phyloP scores from a whole-genome alignment of 2,329 filamentous ascomycete genomes.

The Emydomyces testavorans region DNA sequence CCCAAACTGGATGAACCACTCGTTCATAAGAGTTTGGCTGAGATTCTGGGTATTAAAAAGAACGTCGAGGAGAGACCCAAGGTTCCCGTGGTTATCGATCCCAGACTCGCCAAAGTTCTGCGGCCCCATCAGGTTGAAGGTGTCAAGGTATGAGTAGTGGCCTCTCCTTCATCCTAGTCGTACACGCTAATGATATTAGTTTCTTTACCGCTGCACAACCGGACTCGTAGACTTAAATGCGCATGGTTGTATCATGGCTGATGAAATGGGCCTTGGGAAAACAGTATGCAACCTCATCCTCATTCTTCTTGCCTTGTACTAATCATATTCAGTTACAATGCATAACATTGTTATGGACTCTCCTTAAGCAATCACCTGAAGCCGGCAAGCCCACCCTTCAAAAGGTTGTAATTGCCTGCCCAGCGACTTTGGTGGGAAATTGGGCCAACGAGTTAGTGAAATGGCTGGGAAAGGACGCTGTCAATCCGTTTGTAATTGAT shows the following conservation, averaged over 20 bases:
- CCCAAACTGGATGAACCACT: conserved; percentile 60
- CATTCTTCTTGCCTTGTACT: conserved; percentile 5
- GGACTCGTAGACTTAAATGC: conserved; percentile 91
- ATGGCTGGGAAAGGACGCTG: conserved; percentile 86
- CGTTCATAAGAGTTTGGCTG: conserved; percentile 86
- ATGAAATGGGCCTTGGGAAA: conserved; percentile 97
- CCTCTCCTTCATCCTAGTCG: background rate
- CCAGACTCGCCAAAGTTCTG: conserved; percentile 73
- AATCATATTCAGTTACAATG: conserved; percentile 57
- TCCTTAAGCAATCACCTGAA: conserved; percentile 88
- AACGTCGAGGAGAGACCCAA: conserved; percentile 70
- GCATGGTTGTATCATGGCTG: conserved; percentile 97
- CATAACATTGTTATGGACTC: conserved; percentile 91
- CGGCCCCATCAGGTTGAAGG: conserved; percentile 96
- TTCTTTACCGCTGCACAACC: conserved; percentile 88
- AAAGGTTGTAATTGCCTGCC: conserved; percentile 93
- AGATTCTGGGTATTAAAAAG: conserved; percentile 91
- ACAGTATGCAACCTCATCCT: conserved; percentile 40
- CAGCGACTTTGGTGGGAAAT: conserved; percentile 89
- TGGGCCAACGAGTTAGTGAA: conserved; percentile 97
- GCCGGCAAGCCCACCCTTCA: conserved; percentile 90
- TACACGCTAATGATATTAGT: conserved; percentile 36
- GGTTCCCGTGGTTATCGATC: conserved; percentile 96
- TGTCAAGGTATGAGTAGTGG: conserved; percentile 50
- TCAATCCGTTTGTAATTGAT: conserved; percentile 89